Evolutionary conservation across 1,284 basidiomycete species (phyloP), one percentile per base, ranked within the genome.

Genomic region (Trichosporon inkin): DNA sequence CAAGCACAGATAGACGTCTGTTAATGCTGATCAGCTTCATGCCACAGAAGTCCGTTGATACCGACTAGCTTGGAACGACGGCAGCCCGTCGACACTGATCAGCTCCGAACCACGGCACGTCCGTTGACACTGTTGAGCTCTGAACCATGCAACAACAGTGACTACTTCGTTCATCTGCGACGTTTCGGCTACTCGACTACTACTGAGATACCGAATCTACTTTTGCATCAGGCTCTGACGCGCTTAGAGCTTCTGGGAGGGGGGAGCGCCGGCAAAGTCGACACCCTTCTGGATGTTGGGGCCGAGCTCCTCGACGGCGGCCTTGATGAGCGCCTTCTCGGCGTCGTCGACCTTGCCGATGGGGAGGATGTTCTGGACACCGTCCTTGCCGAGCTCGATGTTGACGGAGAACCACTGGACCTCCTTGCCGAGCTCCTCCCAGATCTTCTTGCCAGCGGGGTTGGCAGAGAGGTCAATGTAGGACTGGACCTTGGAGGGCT

Each of bases 321-420:
- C 78, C 70, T 79, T 75, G 67, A 84, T 71, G 41, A 83, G 75
- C 57, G 69, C 68, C 63, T 78, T 69, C 78, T 84, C 83, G 65
- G 74, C 77, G 14, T 78, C 76, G 62, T 80, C 79, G 61, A 83
- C 70, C 67, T 79, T 68, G 58, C 82, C 82, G 65, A 83, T 74
- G 37, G 82, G 79, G 53, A 80, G 76, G 67, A 84, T 80, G 78
- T 82, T 82, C 72, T 82, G 79, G 41, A 81, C 78, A 72, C 83
- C 83, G 62, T 69, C 71, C 38, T 92, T 89, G 72, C 91, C 90
- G 67, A 96, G 88, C 81, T 93, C 88, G 68, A 96, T 87, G 70
- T 86, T 88, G 67, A 88, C 88, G 20, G 90, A 89, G 84, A 96
- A 96, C 83, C 88, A 96, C 75, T 88, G 85, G 71, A 94, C 69